Evolutionary conservation across 2,329 filamentous ascomycete species (phyloP).

Genomic region (Tolypocladium sp.): DNA sequence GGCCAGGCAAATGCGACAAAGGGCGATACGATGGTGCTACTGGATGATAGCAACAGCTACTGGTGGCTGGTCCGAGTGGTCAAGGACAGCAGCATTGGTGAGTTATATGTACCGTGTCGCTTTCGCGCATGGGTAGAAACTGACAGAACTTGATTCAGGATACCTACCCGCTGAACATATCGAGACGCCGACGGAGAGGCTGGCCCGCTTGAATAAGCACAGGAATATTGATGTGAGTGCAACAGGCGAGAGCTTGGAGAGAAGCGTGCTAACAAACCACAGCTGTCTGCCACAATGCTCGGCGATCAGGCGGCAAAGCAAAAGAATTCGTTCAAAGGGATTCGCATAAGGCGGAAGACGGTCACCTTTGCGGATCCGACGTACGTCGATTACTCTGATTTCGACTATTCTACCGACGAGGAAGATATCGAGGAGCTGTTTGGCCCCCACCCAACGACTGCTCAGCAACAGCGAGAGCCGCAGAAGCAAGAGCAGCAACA

Average conservation of each 20-base stretch:
- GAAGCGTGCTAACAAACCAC: not conserved
- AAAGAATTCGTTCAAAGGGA: conserved; percentile 74
- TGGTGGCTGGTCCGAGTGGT: conserved; percentile 98
- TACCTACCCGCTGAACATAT: conserved; percentile 97
- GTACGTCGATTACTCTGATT: conserved; percentile 79
- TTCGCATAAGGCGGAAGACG: conserved; percentile 75
- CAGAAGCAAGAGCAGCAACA: conserved; percentile 18
- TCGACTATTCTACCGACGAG: conserved; percentile 78
- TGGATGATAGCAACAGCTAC: conserved; percentile 98
- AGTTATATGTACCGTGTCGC: conserved; percentile 9
- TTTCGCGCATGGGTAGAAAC: conserved; percentile 6
- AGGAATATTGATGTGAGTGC: conserved; percentile 84
- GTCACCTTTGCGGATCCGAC: conserved; percentile 80
- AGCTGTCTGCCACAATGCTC: conserved; percentile 55
- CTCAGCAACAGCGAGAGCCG: conserved; percentile 20
- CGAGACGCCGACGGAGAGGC: conserved; percentile 88
- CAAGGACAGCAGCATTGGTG: conserved; percentile 90
- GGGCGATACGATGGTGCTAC: conserved; percentile 95
- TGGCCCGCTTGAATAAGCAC: conserved; percentile 94
- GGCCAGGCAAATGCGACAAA: conserved; percentile 97
- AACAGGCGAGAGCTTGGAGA: not conserved
- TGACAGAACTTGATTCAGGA: conserved; percentile 40
- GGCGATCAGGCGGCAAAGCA: conserved; percentile 63
- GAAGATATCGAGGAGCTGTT: conserved; percentile 39
- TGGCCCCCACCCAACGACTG: conserved; percentile 20